Percentiles rank a stretch among this genome's conserved stretches.
Evolutionary conservation across 2,329 filamentous ascomycete genomes (phyloP).

Genomic region (Aureobasidium sp.): DNA sequence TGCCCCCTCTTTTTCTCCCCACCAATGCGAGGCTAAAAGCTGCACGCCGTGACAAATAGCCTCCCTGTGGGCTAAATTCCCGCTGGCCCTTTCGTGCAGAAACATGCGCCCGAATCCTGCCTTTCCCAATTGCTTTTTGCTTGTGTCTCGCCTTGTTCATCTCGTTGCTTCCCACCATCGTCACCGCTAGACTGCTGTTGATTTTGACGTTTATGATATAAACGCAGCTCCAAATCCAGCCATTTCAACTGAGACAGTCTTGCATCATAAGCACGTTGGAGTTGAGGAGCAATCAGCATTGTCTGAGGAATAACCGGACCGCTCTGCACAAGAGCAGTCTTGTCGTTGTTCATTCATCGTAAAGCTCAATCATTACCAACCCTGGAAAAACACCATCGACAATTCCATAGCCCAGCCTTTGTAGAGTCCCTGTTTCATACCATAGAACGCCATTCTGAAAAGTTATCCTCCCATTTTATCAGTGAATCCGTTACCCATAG

Average conservation of each 20-base stretch:
- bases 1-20: neutral
- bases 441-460: neutral
- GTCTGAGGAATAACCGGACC: neutral
- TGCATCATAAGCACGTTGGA: neutral
- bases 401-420: neutral
- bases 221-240: neutral
- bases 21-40: neutral
- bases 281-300: neutral
- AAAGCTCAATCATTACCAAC: neutral
- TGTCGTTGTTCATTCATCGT: neutral
- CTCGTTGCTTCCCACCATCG: neutral
- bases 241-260: neutral
- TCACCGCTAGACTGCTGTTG: neutral
- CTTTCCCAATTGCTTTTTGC: neutral
- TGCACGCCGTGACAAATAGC: slow-evolving; percentile 5
- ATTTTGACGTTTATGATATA: neutral
- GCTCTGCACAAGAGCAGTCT: neutral
- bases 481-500: neutral
- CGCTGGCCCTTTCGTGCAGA: neutral
- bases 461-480: slow-evolving; percentile 5
- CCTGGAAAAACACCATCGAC: neutral
- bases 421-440: neutral
- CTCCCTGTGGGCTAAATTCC: neutral
- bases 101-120: neutral
- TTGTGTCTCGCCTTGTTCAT: neutral